A percentile compares a stretch with the other conserved stretches of the same genome.
These are phyloP conservation scores for Avena eriantha DNA, from an alignment of 176 grass and related monocot species.

Conservation along the genomic window DNA sequence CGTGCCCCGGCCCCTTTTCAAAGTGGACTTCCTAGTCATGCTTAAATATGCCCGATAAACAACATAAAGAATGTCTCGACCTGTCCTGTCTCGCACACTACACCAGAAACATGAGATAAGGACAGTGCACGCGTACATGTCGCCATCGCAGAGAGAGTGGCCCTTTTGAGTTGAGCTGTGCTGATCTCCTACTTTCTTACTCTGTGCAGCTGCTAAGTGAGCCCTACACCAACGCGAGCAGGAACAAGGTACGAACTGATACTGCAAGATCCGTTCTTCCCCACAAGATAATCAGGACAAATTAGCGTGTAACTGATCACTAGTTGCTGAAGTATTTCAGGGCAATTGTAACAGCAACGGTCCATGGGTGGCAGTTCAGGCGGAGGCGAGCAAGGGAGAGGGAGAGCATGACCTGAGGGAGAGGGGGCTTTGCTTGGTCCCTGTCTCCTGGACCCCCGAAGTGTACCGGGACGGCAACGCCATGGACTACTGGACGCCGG, in stretches of 20 bases:
- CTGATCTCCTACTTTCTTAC: constrained; percentile 38
- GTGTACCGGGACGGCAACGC: constrained; percentile 69
- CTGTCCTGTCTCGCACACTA: constrained; percentile 34
- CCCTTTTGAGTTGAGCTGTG: constrained; percentile 23
- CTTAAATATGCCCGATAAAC: constrained; percentile 41
- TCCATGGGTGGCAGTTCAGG: constrained; percentile 72
- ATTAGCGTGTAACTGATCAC: not conserved
- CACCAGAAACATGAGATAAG: constrained; percentile 51
- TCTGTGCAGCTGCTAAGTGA: constrained; percentile 87
- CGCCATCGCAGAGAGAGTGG: constrained; percentile 32
- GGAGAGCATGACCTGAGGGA: constrained; percentile 68
- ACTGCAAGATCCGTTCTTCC: not conserved
- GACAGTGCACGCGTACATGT: constrained; percentile 37
- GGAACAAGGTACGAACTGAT: constrained; percentile 56
- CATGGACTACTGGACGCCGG: constrained; percentile 82
- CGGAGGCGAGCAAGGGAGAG: constrained; percentile 45
- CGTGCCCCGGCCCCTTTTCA: constrained; percentile 26
- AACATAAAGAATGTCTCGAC: constrained; percentile 59
- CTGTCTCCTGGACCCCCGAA: constrained; percentile 72
- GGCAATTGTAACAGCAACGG: constrained; percentile 24
- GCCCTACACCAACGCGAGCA: constrained; percentile 74
- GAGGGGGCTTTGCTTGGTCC: constrained; percentile 88
- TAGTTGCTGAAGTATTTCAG: constrained; percentile 41
- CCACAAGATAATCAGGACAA: not conserved
- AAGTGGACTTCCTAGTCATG: constrained; percentile 64